Base-by-base conservation (phyloP, 2,329 filamentous ascomycete genomes). In the Dryadomyces quercivorus region DNA sequence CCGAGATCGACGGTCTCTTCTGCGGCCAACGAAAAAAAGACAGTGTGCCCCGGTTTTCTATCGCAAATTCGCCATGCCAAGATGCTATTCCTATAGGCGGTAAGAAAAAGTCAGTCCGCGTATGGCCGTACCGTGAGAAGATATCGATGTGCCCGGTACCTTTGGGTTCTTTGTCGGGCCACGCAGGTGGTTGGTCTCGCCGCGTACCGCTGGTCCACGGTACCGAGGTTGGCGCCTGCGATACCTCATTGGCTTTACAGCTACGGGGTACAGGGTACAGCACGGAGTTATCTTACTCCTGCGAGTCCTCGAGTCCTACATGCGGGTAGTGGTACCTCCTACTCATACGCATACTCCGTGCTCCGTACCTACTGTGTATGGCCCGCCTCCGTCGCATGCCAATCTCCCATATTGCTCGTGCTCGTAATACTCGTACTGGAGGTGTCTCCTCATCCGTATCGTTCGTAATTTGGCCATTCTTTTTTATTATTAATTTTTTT, bases 1-100 rank as follows among this genome's bases (percentile, higher is more conserved):
- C 31, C 46, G 46, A 34, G 46, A 48, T 48, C 36, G 36, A 40
- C 46, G 31, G 26, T 49, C 26, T 7, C 31, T 13, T 49, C 34
- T 20, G 9, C 47, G 31, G 26, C 46, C 46, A 34, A 48, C 22
- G 26, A 26, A 48, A 26, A 34, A 16, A 21, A 26, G 21, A 20
- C n/a, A n/a, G n/a, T n/a, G 22, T 18, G 47, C 47, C 47, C 47
- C 47, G 31, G 47, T 49, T 49, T 49, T 49, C 31, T 38, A 49
- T 26, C 46, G 47, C 47, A 20, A 20, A 31, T 31, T 31, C 26
- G 26, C 26, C 26, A 20, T 18, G 47, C 47, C 47, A 49, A 49
- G 47, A 38, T 21, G 10, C n/a, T 38, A 26, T 36, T 40, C 36
- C 36, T 40, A 16, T 40, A 40, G 36, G 36, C 36, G 36, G 36